Evolutionary conservation across 1,284 basidiomycete species (phyloP), one percentile per base, ranked within the genome.

Genomic region (Apiotrichum sp.): DNA sequence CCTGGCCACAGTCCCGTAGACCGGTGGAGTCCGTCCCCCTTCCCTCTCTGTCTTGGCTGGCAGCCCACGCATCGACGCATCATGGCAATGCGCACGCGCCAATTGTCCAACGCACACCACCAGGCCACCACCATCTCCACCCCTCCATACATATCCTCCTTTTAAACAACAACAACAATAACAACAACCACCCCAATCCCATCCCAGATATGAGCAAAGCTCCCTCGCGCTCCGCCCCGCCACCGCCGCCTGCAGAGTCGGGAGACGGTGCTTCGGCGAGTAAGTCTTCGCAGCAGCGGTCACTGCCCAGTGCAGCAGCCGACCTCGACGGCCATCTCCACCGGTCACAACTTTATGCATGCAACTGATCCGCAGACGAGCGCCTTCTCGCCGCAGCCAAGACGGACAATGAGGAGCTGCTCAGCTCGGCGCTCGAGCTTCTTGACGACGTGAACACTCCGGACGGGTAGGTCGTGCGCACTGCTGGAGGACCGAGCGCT

Each of bases 311-410:
- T 22, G 10, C 39, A 3, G 39, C 49, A 22, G 14, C 10, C 22
- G 22, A 22, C 22, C 22, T 22, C 22, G 22, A 22, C 22, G 22
- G 22, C 22, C 22, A 22, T 22, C 22, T 22, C 22, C 22, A 22
- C 22, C 22, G 22, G 22, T 22, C 22, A 22, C 22, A 22, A 22
- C 22, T 22, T 22, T 22, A 22, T 22, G 22, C 22, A 22, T 22
- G 22, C 22, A 22, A 22, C 22, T 22, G 22, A 22, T 22, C 58
- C 58, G 38, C 65, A 90, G 88, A 88, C 69, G 84, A 89, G 76
- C 80, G 83, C 47, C 78, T 91, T 48, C 77, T 90, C 38, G 83
- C 84, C 9, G 88, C 88, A 22, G 88, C 87, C 31, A 84, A 87
- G 68, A 70, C 75, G 35, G 88, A 91, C 76, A 85, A 88, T 72